These are phyloP conservation scores for Chloranthus sessilifolius DNA, from an alignment of 164 flowering plant species.

Conservation along the genomic window DNA sequence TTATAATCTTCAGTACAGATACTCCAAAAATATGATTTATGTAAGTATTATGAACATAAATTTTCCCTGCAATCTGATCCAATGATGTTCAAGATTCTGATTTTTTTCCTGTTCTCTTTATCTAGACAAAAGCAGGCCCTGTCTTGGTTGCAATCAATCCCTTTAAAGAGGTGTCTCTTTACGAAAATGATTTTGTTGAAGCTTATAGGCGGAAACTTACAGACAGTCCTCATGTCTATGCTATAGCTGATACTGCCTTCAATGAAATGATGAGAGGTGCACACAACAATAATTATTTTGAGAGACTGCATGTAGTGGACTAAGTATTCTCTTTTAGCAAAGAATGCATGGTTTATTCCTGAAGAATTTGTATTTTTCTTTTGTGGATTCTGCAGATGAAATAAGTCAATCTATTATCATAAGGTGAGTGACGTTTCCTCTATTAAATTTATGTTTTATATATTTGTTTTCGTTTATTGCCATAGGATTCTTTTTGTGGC, in stretches of 20 bases:
- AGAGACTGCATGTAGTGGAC: background rate
- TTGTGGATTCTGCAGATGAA: slow-evolving; percentile 51
- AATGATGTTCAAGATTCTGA: background rate
- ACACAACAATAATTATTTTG: background rate
- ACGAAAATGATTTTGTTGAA: slow-evolving; percentile 47
- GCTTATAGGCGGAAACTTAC: slow-evolving; percentile 49
- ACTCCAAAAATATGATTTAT: slow-evolving; percentile 54
- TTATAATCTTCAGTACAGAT: slow-evolving; percentile 72
- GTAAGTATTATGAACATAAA: slow-evolving; percentile 34
- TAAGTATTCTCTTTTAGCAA: background rate
- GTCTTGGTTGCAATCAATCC: slow-evolving; percentile 92
- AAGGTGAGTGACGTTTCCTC: slow-evolving; percentile 37
- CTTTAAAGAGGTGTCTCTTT: slow-evolving; percentile 55
- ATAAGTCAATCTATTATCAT: slow-evolving; percentile 77
- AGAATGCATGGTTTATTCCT: background rate
- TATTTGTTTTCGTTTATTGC: background rate
- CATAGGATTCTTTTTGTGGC: slow-evolving; percentile 1
- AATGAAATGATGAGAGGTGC: slow-evolving; percentile 81
- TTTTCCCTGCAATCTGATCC: background rate
- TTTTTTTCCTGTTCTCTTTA: slow-evolving; percentile 13
- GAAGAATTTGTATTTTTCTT: slow-evolving; percentile 1
- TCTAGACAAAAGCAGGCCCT: slow-evolving; percentile 95
- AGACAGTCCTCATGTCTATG: slow-evolving; percentile 77
- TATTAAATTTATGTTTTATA: background rate
- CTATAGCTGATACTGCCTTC: slow-evolving; percentile 66